These are phyloP conservation scores for Eleusine coracana DNA, from an alignment of 176 grass and related monocot species.

Conservation along the genomic window DNA sequence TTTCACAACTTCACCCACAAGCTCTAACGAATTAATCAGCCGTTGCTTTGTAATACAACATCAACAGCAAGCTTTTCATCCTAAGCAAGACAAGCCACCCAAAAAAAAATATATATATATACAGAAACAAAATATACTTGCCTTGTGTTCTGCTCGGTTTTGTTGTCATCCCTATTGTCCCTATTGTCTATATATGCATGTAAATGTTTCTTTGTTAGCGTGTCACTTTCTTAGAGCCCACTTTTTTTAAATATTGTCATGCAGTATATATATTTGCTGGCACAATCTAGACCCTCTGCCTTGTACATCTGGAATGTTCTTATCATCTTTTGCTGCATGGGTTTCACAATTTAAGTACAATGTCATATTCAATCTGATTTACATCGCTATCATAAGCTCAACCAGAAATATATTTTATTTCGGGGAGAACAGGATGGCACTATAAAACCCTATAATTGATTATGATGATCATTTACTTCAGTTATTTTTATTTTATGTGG, in stretches of 20 bases:
- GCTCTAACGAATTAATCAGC: neutral
- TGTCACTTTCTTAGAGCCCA: slow-evolving; percentile 21
- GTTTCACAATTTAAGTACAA: neutral
- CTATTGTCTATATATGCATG: neutral
- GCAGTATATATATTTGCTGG: neutral
- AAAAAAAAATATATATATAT: neutral
- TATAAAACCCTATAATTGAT: neutral
- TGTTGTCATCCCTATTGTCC: neutral
- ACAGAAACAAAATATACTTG: neutral
- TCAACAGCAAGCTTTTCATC: neutral
- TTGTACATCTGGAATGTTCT: neutral
- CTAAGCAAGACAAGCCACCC: neutral
- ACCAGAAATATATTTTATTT: neutral
- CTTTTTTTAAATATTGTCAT: neutral
- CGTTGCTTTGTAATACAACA: neutral
- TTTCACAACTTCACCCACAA: neutral
- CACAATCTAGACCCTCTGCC: neutral
- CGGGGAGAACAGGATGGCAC: neutral
- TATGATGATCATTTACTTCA: neutral
- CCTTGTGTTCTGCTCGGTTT: neutral
- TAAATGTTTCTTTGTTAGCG: neutral
- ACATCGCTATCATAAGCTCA: neutral
- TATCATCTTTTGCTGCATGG: neutral
- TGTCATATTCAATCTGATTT: neutral
- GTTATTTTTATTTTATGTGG: neutral